These are phyloP conservation scores for Penicillium arizonense DNA, from an alignment of 495 filamentous ascomycete species.

Conservation along the genomic window DNA sequence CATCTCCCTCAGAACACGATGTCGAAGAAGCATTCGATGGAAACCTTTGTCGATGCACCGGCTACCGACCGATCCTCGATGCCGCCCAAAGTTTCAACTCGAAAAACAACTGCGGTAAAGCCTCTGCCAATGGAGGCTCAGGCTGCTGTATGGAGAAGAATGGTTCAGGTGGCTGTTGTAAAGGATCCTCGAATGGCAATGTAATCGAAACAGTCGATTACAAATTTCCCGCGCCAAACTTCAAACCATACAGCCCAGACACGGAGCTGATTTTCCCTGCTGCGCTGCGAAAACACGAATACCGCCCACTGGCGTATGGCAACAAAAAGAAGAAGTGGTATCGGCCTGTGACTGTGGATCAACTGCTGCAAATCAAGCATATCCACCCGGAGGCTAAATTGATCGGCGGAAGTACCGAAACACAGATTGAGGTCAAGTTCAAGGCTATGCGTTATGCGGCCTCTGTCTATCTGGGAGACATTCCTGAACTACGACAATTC, in stretches of 20 bases:
- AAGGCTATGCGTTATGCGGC: conserved; percentile 87
- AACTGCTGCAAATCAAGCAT: conserved; percentile 87
- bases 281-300: conserved; percentile 73
- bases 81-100: conserved; percentile 67
- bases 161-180: conserved; percentile 39
- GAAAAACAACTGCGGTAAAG: conserved; percentile 39
- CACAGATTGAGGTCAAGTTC: conserved; percentile 98
- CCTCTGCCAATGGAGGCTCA: conserved; percentile 44
- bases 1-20: conserved; percentile 26
- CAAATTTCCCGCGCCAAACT: conserved; percentile 50
- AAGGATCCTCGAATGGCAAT: conserved; percentile 19
- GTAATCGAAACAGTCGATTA: conserved; percentile 21
- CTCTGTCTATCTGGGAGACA: conserved; percentile 92
- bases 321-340: conserved; percentile 96
- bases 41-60: conserved; percentile 93
- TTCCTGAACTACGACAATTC: conserved; percentile 80
- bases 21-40: conserved; percentile 59
- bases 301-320: conserved; percentile 80
- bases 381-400: conserved; percentile 85
- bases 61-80: conserved; percentile 91
- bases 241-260: conserved; percentile 89
- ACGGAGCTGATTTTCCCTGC: conserved; percentile 96
- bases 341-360: conserved; percentile 79
- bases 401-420: conserved; percentile 94
- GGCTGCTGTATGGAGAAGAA: conserved; percentile 57